Evolutionary conservation across 345 rosid species (phyloP).

Genomic region (Bruguiera parviflora): DNA sequence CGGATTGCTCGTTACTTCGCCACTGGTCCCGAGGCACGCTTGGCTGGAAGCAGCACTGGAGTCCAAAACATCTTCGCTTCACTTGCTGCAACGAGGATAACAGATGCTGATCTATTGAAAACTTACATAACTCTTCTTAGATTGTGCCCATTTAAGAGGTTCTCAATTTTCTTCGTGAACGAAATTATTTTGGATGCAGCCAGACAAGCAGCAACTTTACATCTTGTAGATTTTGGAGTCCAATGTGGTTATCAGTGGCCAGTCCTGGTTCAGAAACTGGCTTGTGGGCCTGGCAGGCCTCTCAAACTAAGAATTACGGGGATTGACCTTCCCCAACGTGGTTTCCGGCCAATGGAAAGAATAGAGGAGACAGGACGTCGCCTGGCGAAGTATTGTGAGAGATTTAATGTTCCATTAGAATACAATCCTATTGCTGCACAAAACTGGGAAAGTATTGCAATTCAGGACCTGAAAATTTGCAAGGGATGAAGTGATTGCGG

Average conservation of each 20-base stretch:
- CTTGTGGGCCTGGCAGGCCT: slow-evolving; percentile 45
- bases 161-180: slow-evolving; percentile 57
- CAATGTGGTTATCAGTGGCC: slow-evolving; percentile 97
- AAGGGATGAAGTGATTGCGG: slow-evolving; percentile 50
- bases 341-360: slow-evolving; percentile 84
- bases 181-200: slow-evolving; percentile 47
- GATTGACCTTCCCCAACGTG: slow-evolving; percentile 89
- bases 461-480: slow-evolving; percentile 79
- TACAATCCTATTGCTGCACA: slow-evolving; percentile 75
- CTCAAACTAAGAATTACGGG: slow-evolving; percentile 88
- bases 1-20: slow-evolving; percentile 22
- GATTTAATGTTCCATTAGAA: slow-evolving; percentile 73
- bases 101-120: slow-evolving; percentile 72
- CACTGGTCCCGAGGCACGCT: slow-evolving; percentile 30
- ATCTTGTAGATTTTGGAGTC: slow-evolving; percentile 87
- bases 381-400: slow-evolving; percentile 74
- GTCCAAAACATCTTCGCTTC: slow-evolving; percentile 57
- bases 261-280: slow-evolving; percentile 59
- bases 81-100: slow-evolving; percentile 52
- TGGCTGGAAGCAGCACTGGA: slow-evolving; percentile 46
- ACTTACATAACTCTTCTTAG: slow-evolving; percentile 71
- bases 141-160: slow-evolving; percentile 77
- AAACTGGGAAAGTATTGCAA: slow-evolving; percentile 70
- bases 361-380: slow-evolving; percentile 89
- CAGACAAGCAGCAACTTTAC: slow-evolving; percentile 49